Evolutionary conservation across 2,329 filamentous ascomycete genomes (phyloP).

Genomic region (Verticillium zaregamsianum): DNA sequence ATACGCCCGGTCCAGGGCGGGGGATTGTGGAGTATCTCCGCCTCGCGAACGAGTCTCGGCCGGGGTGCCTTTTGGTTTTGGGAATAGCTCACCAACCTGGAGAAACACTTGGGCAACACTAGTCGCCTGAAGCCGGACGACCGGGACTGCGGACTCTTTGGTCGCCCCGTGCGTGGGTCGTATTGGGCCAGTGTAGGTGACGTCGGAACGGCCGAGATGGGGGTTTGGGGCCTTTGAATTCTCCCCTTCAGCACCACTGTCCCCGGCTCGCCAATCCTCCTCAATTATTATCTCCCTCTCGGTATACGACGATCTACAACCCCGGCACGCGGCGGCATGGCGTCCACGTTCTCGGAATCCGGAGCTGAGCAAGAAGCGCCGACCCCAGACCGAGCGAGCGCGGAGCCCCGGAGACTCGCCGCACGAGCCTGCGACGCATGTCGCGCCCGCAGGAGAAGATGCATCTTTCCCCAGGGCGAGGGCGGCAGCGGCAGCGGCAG

Average conservation of each 20-base stretch:
- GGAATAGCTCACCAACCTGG: too few relatives aligned
- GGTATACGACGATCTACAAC: neutral
- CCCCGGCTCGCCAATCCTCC: neutral
- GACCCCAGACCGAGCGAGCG: neutral
- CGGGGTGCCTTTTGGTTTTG: too few relatives aligned
- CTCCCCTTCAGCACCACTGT: constrained; percentile 6
- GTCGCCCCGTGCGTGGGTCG: too few relatives aligned
- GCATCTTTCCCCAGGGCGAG: constrained; percentile 7
- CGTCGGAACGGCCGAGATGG: too few relatives aligned
- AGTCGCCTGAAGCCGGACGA: too few relatives aligned
- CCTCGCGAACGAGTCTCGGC: neutral
- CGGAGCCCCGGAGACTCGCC: neutral
- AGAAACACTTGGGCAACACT: too few relatives aligned
- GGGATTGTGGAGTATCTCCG: neutral
- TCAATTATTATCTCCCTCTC: neutral
- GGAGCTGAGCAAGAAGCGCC: neutral
- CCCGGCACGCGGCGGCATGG: neutral
- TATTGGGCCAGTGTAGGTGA: too few relatives aligned
- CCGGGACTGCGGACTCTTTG: too few relatives aligned
- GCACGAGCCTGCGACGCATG: neutral
- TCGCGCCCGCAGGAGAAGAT: constrained; percentile 15
- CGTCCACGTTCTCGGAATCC: neutral
- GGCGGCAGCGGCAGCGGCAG: neutral
- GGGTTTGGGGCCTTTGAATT: constrained; percentile 43
- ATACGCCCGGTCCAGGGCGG: neutral